These are phyloP conservation scores for Elaeis guineensis DNA, from an alignment of 176 grass and related monocot genomes.

Conservation along the genomic window DNA sequence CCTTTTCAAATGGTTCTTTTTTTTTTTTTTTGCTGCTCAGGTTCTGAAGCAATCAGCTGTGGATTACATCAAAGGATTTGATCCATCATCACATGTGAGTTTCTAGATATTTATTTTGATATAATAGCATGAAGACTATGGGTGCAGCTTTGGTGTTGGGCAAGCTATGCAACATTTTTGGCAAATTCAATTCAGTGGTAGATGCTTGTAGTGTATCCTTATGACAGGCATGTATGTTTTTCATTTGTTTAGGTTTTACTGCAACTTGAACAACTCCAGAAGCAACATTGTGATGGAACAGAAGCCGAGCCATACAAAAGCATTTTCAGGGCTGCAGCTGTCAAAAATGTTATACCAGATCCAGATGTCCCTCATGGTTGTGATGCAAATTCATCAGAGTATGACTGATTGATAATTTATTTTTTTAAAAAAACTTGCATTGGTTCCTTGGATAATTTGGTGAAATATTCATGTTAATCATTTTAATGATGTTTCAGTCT, in stretches of 20 bases:
- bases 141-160: too few species aligned
- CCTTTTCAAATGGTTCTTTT: too few species aligned
- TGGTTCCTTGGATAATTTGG: too few species aligned
- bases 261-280: conserved; percentile 59
- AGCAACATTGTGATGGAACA: conserved; percentile 23
- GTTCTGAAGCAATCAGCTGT: conserved; percentile 55
- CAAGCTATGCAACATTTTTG: too few species aligned
- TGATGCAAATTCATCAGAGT: conserved; percentile 52
- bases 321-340: conserved; percentile 44
- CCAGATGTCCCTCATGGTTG: conserved; percentile 58
- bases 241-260: conserved; percentile 48
- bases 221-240: not conserved
- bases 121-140: conserved; percentile 1
- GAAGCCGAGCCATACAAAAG: conserved; percentile 24
- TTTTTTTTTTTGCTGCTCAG: conserved; percentile 24
- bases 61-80: conserved; percentile 65
- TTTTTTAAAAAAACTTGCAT: too few species aligned
- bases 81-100: conserved; percentile 62
- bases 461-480: too few species aligned
- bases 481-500: conserved; percentile 21
- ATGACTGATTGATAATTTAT: conserved; percentile 2
- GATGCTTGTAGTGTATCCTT: conserved; percentile 2
- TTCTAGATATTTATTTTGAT: not conserved
- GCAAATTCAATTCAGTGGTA: too few species aligned
- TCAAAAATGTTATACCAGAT: conserved; percentile 75